A percentile compares a stretch with the other conserved stretches of the same genome.
Conservation (phyloP, 2,329 filamentous ascomycete genomes). For the Xylaria arbuscula region DNA sequence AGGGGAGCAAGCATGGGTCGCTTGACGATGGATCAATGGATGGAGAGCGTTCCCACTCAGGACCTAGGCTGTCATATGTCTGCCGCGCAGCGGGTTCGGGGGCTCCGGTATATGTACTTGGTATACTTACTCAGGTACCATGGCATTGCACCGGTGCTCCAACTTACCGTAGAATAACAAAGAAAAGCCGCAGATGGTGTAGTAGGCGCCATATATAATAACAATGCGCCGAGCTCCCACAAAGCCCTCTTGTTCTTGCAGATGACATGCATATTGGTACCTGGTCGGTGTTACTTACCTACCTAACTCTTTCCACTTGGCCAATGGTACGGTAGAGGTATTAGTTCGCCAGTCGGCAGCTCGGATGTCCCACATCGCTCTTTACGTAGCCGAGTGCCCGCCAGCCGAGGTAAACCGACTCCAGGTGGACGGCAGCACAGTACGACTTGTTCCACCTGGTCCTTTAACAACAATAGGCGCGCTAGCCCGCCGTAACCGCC, state of each 20-base stretch:
- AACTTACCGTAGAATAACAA: background rate
- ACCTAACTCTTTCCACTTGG: no score
- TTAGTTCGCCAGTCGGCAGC: constrained; percentile 17
- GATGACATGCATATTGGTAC: background rate
- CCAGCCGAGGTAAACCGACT: constrained; percentile 44
- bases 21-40: constrained; percentile 19
- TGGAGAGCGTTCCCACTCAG: background rate
- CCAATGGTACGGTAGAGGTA: constrained; percentile 1
- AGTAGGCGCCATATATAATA: background rate
- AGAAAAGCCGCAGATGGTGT: background rate
- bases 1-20: constrained; percentile 28
- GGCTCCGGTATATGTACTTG: background rate
- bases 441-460: background rate
- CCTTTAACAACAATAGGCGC: constrained; percentile 29
- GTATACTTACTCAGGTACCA: background rate
- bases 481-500: constrained; percentile 29
- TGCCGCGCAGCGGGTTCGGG: background rate
- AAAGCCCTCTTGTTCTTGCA: background rate
- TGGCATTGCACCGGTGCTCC: background rate
- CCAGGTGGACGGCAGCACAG: background rate
- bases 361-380: constrained; percentile 15
- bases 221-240: constrained; percentile 1
- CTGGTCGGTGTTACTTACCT: no score
- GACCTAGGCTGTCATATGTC: constrained; percentile 25
- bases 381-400: constrained; percentile 17